Evolutionary conservation across 208 protist species (phyloP).

Genomic region (Leishmania tarentolae): DNA sequence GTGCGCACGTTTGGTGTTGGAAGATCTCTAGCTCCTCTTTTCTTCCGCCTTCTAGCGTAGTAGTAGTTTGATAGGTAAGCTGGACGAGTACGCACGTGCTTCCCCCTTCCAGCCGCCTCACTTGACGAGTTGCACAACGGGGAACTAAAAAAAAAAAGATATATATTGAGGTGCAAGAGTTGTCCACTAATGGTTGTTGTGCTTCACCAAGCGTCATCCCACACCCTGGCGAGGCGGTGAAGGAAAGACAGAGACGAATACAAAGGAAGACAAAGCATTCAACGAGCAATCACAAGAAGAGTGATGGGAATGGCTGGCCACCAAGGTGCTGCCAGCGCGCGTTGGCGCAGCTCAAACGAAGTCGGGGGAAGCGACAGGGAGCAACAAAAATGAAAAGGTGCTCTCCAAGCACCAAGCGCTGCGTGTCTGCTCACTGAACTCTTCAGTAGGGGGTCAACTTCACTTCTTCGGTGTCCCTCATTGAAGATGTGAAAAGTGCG

Average conservation of each 20-base stretch:
- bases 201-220: neutral
- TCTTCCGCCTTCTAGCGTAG: slow-evolving; percentile 26
- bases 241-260: neutral
- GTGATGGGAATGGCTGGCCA: neutral
- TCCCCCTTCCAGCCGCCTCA: neutral
- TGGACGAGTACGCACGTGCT: neutral
- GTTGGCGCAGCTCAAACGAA: neutral
- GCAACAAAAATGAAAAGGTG: neutral
- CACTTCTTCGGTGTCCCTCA: neutral
- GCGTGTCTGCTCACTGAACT: neutral
- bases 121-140: no score
- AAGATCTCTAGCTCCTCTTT: slow-evolving; percentile 2
- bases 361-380: neutral
- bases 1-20: neutral
- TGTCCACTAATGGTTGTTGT: neutral
- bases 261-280: no score
- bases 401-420: neutral
- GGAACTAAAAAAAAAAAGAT: no score
- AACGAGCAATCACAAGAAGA: neutral
- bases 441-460: neutral
- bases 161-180: neutral
- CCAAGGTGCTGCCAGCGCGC: neutral
- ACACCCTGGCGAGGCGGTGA: neutral
- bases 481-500: neutral
- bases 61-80: slow-evolving; percentile 31